Conservation (phyloP, 106 monocot genomes). For the Phalaenopsis aphrodite region DNA sequence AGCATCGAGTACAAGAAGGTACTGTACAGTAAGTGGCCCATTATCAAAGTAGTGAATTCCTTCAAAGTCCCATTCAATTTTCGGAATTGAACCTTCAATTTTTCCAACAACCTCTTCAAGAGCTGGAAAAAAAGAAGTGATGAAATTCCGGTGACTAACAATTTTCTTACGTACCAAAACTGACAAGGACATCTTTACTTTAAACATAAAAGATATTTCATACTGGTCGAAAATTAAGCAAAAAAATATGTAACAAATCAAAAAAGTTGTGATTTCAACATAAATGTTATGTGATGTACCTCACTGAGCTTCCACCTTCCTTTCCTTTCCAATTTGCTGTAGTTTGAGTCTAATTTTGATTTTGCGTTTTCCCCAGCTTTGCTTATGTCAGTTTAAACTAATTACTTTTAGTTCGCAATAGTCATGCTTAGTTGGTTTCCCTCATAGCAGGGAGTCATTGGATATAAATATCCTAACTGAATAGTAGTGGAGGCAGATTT, state of each 20-base stretch:
- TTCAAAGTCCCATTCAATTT: conserved; percentile 93
- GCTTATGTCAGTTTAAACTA: too few relatives aligned
- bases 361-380: too few relatives aligned
- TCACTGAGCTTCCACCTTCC: too few relatives aligned
- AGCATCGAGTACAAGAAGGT: conserved; percentile 87
- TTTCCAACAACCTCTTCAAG: conserved; percentile 63
- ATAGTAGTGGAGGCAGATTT: too few relatives aligned
- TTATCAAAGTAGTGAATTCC: conserved; percentile 96
- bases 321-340: too few relatives aligned
- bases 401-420: too few relatives aligned
- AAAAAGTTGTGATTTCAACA: background rate
- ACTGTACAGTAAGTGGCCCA: conserved; percentile 96
- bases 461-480: too few relatives aligned
- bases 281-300: too few relatives aligned
- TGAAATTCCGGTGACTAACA: background rate
- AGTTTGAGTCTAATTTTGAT: too few relatives aligned
- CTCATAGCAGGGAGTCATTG: too few relatives aligned
- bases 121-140: conserved; percentile 26
- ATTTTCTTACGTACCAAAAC: background rate
- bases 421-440: too few relatives aligned
- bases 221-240: background rate
- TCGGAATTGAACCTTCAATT: conserved; percentile 70
- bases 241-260: background rate
- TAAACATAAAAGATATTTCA: background rate
- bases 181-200: background rate